phyloP scores from a whole-genome alignment of 371 early-diverging fungal genomes.

The Mucor mucedo region DNA sequence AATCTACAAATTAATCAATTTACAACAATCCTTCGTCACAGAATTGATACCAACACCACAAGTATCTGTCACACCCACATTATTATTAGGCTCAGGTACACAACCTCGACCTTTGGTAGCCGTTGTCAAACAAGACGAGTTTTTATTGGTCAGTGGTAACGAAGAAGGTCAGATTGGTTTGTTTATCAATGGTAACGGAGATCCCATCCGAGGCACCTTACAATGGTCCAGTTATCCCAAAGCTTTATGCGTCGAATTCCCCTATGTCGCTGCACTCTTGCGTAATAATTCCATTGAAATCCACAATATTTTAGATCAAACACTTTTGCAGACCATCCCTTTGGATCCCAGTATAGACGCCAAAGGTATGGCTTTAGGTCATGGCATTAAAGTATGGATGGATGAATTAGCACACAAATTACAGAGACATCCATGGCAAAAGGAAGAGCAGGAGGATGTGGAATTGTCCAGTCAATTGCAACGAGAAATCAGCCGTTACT shows the following conservation, averaged over 20 bases:
- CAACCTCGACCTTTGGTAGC: slow-evolving; percentile 67
- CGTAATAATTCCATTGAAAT: slow-evolving; percentile 72
- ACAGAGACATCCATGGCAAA: slow-evolving; percentile 49
- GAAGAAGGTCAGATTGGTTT: slow-evolving; percentile 71
- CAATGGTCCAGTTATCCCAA: slow-evolving; percentile 78
- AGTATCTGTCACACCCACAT: slow-evolving; percentile 30
- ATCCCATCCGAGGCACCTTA: slow-evolving; percentile 79
- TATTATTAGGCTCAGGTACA: slow-evolving; percentile 44
- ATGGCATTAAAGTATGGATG: slow-evolving; percentile 57
- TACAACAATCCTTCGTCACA: slow-evolving; percentile 51
- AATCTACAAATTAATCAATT: slow-evolving; percentile 68
- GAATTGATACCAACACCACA: slow-evolving; percentile 69
- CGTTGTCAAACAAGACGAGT: slow-evolving; percentile 70
- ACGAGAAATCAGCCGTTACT: slow-evolving; percentile 43
- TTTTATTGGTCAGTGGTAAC: slow-evolving; percentile 70
- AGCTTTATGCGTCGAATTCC: slow-evolving; percentile 74
- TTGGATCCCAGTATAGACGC: slow-evolving; percentile 56
- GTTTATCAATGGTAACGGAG: slow-evolving; percentile 71
- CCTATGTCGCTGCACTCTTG: slow-evolving; percentile 77
- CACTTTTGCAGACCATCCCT: slow-evolving; percentile 61
- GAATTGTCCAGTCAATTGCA: slow-evolving; percentile 29
- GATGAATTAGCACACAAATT: slow-evolving; percentile 41
- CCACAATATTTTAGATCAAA: slow-evolving; percentile 77
- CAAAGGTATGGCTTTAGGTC: slow-evolving; percentile 55
- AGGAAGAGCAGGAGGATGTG: slow-evolving; percentile 41